Base-by-base conservation (phyloP, 148 eudicot genomes). In the Limonium bicolor region DNA sequence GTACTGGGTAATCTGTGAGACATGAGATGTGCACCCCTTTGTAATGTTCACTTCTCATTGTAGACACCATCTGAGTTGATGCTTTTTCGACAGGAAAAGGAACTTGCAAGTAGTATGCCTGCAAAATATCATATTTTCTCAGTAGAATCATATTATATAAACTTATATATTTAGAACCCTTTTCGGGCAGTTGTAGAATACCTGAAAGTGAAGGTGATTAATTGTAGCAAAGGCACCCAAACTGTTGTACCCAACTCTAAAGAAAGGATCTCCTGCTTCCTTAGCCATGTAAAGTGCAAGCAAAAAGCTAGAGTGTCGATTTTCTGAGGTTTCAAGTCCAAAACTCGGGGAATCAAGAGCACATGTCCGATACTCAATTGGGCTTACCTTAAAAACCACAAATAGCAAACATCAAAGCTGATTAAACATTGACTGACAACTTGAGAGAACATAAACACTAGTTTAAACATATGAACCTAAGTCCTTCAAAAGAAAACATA, bases 191-290 rank as follows among this genome's bases (percentile, higher is more conserved):
- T 19, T 38, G 8, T 7, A 7, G 23, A 18, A 38, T 18, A 66
- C 83, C 75, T 77, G 92, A 46, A 84, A 84, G 62, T 84, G 94
- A 37, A 84, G 79, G 56, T 84, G 94, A 54, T 84, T 84, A 44
- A 84, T 73, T 18, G 94, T 84, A 43, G 90, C 94, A 71, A 84
- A 84, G 11, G 90, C 94, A 66, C 90, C 90, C 73, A 84, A 55
- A 49, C 90, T 84, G 42, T 80, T 84, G 64, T 84, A 84, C 54
- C 94, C 94, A 55, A 84, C 54, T 42, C 90, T 63, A 50, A 84
- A 79, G 65, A 58, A 80, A 22, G 90, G 79, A 51, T 77, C 68
- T 29, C 58, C 81, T 6, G 75, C 90, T 76, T 73, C 82, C 50
- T 50, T 66, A 25, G 90, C 85, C 76, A 84, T 65, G 55, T 61